Base-by-base conservation (phyloP, 78 protist genomes). In the Tieghemostelium lacteum region DNA sequence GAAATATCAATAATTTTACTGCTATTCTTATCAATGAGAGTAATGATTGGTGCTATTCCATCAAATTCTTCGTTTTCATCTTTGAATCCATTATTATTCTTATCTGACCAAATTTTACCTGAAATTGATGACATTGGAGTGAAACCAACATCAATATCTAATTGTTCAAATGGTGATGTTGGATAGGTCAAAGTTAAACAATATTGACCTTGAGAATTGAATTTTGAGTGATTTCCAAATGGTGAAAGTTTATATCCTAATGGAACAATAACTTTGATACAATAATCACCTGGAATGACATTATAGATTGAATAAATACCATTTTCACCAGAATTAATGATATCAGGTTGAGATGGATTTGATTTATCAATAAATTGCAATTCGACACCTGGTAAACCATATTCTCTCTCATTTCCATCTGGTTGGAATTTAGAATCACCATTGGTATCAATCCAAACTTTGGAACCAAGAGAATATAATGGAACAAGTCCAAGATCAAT, bases 251-350 rank as follows among this genome's bases (percentile, higher is more conserved):
- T 52, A 19, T 54, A 42, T 2, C 77, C 77, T 20, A 22, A 6
- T 50, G 77, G 77, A 50, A 63, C 50, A 0, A 3, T 17, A n/a
- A 31, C 63, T 17, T n/a, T 7, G 8, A 39, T 16, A 42, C 58
- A 58, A 64, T 77, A 77, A 20, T 31, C 34, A 52, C 87, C 87
- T 45, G 34, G 31, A 22, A 24, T 10, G 20, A 77, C 29, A 31
- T 69, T 54, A 36, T 63, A 37, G 40, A 77, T 65, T 22, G 42
- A 17, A 66, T 77, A 77, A 17, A 34, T 50, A 64, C 87, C 87
- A n/a, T 52, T 14, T 0, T 14, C 49, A 52, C 65, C 87, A 36
- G 87, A 45, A 37, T 57, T 64, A 19, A 67, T 65, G n/a, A n/a
- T n/a, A n/a, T n/a, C n/a, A n/a, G n/a, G n/a, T n/a, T n/a, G n/a